These are phyloP conservation scores for Aureobasidium lini DNA, from an alignment of 2,329 filamentous ascomycete genomes.

Conservation along the genomic window DNA sequence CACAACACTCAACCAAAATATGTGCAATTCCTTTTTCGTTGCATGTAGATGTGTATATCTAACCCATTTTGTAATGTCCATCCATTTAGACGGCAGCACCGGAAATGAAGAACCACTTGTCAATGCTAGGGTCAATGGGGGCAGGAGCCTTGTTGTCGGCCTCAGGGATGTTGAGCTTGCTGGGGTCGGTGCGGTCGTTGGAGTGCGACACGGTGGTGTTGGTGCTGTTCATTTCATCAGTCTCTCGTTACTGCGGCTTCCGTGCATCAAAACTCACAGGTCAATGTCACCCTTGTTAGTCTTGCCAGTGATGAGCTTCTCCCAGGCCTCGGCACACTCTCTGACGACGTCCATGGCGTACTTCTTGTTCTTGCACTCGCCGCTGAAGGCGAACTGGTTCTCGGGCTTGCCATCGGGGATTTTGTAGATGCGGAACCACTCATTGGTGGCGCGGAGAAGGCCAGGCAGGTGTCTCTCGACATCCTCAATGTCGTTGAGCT, in stretches of 20 bases:
- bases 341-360: conserved; percentile 93
- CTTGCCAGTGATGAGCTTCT: conserved; percentile 90
- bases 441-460: conserved; percentile 93
- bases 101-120: conserved; percentile 99
- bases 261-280: conserved; percentile 54
- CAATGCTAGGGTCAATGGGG: conserved; percentile 90
- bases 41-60: conserved; percentile 9
- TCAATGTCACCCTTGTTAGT: conserved; percentile 67
- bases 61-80: background rate
- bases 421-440: conserved; percentile 99
- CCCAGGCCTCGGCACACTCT: conserved; percentile 96
- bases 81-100: conserved; percentile 55
- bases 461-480: conserved; percentile 97
- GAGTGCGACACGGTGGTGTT: conserved; percentile 74
- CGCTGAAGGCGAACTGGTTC: conserved; percentile 99
- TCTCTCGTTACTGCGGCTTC: conserved; percentile 11
- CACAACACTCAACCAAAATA: background rate
- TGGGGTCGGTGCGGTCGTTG: conserved; percentile 59
- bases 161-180: conserved; percentile 67
- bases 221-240: conserved; percentile 48
- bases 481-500: conserved; percentile 98
- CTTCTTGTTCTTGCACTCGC: conserved; percentile 99
- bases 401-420: conserved; percentile 99
- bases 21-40: conserved; percentile 12
- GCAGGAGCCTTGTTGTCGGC: conserved; percentile 75